phyloP scores from a whole-genome alignment of 2,329 filamentous ascomycete genomes.

The Leptoxyphium fumago region DNA sequence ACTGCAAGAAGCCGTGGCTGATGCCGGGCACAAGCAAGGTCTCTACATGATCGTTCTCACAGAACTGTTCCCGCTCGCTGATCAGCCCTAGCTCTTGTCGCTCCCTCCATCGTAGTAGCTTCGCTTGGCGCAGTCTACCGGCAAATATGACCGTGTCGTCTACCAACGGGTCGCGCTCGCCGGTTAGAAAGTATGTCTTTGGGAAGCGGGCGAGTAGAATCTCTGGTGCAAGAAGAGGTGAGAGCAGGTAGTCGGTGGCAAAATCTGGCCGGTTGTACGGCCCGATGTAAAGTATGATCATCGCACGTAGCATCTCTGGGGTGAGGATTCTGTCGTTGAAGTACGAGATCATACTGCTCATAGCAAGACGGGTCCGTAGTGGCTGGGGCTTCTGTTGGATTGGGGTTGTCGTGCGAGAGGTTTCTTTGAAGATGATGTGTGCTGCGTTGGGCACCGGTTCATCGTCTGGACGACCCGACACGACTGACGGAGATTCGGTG shows the following conservation, averaged over 20 bases:
- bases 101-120: constrained; percentile 40
- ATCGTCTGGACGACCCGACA: neutral
- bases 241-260: constrained; percentile 76
- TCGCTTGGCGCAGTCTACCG: constrained; percentile 70
- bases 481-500: neutral
- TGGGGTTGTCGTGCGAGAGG: constrained; percentile 11
- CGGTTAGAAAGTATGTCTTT: constrained; percentile 85
- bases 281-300: constrained; percentile 96
- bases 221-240: constrained; percentile 79
- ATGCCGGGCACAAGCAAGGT: constrained; percentile 77
- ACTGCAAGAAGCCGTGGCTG: constrained; percentile 87
- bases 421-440: constrained; percentile 17
- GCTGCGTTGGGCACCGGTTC: neutral
- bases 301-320: constrained; percentile 96
- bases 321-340: constrained; percentile 91
- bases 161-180: constrained; percentile 86
- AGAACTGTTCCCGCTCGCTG: constrained; percentile 37
- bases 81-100: constrained; percentile 41
- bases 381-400: constrained; percentile 27
- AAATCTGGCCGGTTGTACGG: constrained; percentile 90
- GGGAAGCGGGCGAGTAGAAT: constrained; percentile 72
- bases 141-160: constrained; percentile 97
- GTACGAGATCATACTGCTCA: constrained; percentile 95
- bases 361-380: constrained; percentile 75
- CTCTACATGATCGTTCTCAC: constrained; percentile 53